Evolutionary conservation across 495 filamentous ascomycete genomes (phyloP).

Genomic region (Bacidia rubella): DNA sequence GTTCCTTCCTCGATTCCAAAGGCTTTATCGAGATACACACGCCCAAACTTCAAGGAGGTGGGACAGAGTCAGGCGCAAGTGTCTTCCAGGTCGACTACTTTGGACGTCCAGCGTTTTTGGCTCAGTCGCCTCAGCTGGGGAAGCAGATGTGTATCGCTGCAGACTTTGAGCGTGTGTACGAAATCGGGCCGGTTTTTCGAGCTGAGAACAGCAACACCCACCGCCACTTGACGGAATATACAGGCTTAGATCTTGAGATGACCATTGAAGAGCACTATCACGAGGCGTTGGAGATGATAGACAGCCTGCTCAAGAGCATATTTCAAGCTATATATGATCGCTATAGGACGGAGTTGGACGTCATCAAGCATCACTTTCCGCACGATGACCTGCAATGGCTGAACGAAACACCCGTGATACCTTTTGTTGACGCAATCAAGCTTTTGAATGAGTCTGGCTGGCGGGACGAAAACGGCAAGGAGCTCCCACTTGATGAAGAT

Average conservation of each 20-base stretch:
- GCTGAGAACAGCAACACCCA: constrained; percentile 94
- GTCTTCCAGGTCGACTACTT: constrained; percentile 87
- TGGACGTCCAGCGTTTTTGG: constrained; percentile 64
- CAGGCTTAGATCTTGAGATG: constrained; percentile 92
- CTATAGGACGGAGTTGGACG: constrained; percentile 54
- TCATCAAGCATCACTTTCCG: constrained; percentile 50
- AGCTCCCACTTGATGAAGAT: constrained; percentile 57
- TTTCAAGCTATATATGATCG: constrained; percentile 56
- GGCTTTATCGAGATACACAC: constrained; percentile 83
- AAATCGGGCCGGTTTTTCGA: constrained; percentile 79
- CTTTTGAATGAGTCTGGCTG: constrained; percentile 74
- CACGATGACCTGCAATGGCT: constrained; percentile 65
- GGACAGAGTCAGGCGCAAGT: constrained; percentile 83
- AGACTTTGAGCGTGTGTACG: constrained; percentile 76
- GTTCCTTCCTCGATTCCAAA: constrained; percentile 51
- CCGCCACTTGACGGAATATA: constrained; percentile 91
- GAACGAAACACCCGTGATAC: constrained; percentile 66
- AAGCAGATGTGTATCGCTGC: constrained; percentile 91
- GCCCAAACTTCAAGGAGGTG: constrained; percentile 74
- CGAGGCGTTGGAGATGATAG: constrained; percentile 65
- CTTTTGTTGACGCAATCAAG: constrained; percentile 64
- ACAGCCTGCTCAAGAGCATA: constrained; percentile 69
- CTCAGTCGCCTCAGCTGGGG: constrained; percentile 84
- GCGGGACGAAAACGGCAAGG: constrained; percentile 59
- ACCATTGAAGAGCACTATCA: constrained; percentile 81